A percentile compares a stretch with the other conserved stretches of the same genome.
Evolutionary conservation across 148 eudicot species (phyloP).

Genomic region (Spergularia bocconei): DNA sequence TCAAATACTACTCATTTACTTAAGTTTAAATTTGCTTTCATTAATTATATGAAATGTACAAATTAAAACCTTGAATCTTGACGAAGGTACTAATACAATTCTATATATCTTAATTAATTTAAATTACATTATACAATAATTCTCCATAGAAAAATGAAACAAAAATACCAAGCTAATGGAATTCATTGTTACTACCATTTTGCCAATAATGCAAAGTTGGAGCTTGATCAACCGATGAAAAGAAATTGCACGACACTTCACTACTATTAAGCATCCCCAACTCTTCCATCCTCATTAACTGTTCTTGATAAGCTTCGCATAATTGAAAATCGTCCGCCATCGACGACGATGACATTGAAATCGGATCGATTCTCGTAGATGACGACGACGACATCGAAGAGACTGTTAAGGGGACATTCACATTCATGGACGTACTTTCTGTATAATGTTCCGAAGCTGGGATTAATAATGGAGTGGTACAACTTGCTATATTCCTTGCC

Average conservation of each 20-base stretch:
- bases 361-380: constrained; percentile 23
- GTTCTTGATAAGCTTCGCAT: constrained; percentile 46
- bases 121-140: no score
- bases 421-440: constrained; percentile 1
- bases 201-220: constrained; percentile 66
- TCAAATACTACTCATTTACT: no score
- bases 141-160: no score
- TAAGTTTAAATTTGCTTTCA: no score
- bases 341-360: constrained; percentile 23
- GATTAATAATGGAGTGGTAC: constrained; percentile 13
- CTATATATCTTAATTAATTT: no score
- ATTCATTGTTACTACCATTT: neutral
- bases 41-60: no score
- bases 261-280: constrained; percentile 59
- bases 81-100: no score
- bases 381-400: constrained; percentile 17
- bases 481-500: constrained; percentile 33
- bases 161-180: no score
- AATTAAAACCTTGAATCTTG: no score
- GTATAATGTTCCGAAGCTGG: constrained; percentile 8
- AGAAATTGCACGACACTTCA: constrained; percentile 60
- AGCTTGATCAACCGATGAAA: constrained; percentile 65
- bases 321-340: constrained; percentile 24
- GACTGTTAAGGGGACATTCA: constrained; percentile 5
- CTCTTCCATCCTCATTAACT: constrained; percentile 66